phyloP scores from a whole-genome alignment of 169 alveolate genomes.

The Cryptosporidium tyzzeri region DNA sequence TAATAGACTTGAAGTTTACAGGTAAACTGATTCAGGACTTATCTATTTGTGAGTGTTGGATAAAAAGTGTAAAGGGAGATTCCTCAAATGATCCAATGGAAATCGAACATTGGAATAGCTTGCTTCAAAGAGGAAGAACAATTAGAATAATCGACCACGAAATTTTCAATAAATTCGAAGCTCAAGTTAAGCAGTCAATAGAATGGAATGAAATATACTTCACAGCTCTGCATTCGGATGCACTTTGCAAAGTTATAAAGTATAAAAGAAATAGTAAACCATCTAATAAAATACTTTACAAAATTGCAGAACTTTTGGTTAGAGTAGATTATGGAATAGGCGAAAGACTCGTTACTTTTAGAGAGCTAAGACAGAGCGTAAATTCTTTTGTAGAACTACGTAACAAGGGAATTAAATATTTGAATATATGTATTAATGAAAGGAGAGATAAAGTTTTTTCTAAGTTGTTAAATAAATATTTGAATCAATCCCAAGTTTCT shows the following conservation, averaged over 20 bases:
- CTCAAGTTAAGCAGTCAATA: slow-evolving; percentile 1
- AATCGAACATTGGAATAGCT: slow-evolving; percentile 38
- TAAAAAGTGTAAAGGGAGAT: background rate
- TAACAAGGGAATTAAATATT: slow-evolving; percentile 20
- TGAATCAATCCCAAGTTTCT: background rate
- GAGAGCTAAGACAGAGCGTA: slow-evolving; percentile 21
- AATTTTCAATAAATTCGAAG: slow-evolving; percentile 10
- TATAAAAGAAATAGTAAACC: slow-evolving; percentile 4
- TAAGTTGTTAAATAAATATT: background rate
- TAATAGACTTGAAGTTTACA: slow-evolving; percentile 35
- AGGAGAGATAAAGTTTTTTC: slow-evolving; percentile 21
- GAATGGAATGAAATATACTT: slow-evolving; percentile 46
- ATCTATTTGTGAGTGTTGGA: slow-evolving; percentile 11
- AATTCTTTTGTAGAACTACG: slow-evolving; percentile 15
- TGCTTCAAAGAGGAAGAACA: slow-evolving; percentile 38
- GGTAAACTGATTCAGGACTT: slow-evolving; percentile 47
- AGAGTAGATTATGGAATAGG: slow-evolving; percentile 37
- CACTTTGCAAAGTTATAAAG: background rate
- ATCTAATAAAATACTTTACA: slow-evolving; percentile 7
- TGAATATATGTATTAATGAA: slow-evolving; percentile 22
- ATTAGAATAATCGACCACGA: slow-evolving; percentile 38
- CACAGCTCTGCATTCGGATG: background rate
- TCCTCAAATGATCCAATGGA: background rate
- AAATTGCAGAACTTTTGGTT: slow-evolving; percentile 28
- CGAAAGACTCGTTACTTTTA: slow-evolving; percentile 28